phyloP scores from a whole-genome alignment of 352 stramenopile genomes.

The Pythium volutum region DNA sequence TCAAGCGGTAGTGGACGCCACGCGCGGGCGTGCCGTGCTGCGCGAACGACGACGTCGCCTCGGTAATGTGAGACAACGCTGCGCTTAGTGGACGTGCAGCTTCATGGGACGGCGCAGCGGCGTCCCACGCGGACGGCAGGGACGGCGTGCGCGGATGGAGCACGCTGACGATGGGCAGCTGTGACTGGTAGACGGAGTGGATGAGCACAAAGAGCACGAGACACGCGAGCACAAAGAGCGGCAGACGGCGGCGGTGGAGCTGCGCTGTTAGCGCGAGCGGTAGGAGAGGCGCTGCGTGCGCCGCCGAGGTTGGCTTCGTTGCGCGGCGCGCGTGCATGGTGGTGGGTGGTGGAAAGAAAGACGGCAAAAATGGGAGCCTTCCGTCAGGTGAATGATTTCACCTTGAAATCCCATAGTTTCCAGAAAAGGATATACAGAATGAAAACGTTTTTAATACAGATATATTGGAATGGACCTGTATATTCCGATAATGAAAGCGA shows the following conservation, averaged over 20 bases:
- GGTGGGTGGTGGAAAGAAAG: too few relatives aligned
- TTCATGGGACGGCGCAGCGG: not conserved
- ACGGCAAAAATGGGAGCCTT: too few relatives aligned
- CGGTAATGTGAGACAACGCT: not conserved
- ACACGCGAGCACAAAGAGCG: not conserved
- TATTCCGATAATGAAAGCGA: too few relatives aligned
- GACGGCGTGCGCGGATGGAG: not conserved
- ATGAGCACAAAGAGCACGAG: not conserved
- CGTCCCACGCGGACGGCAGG: not conserved
- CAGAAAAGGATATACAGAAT: too few relatives aligned
- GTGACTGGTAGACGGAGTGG: not conserved
- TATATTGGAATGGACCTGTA: too few relatives aligned
- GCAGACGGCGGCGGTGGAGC: not conserved
- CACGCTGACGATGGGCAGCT: not conserved
- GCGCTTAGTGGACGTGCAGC: not conserved
- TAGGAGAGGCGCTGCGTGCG: not conserved
- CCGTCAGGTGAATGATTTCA: too few relatives aligned
- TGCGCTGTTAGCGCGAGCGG: too few relatives aligned
- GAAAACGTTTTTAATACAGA: too few relatives aligned
- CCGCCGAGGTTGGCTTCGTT: not conserved
- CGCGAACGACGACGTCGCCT: conserved; percentile 3
- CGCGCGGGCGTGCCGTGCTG: conserved; percentile 10
- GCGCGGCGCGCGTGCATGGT: too few relatives aligned
- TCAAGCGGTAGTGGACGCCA: conserved; percentile 9
- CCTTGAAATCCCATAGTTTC: too few relatives aligned